Evolutionary conservation across 179 eudicot genomes (phyloP).

Genomic region (Actinidia chinensis): DNA sequence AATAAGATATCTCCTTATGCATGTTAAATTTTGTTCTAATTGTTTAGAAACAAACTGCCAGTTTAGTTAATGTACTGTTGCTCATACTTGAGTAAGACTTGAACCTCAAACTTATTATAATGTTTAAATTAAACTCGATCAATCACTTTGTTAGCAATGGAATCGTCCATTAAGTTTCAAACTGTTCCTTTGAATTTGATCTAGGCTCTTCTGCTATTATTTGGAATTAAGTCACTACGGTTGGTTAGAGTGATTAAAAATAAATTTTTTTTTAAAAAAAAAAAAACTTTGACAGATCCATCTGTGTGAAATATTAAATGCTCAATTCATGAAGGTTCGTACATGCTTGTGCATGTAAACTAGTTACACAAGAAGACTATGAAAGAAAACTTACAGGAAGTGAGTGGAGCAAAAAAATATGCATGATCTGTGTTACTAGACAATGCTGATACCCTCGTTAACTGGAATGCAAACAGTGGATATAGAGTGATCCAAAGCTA

Average conservation of each 20-base stretch:
- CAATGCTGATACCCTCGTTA: not conserved
- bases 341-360: not conserved
- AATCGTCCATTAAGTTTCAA: no score
- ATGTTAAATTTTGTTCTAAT: not conserved
- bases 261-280: not conserved
- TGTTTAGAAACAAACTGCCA: not conserved
- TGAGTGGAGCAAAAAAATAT: no score
- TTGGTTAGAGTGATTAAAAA: not conserved
- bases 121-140: no score
- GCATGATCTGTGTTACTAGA: no score
- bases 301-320: not conserved
- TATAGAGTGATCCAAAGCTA: no score
- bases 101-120: no score
- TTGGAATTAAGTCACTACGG: not conserved
- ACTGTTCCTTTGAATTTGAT: no score
- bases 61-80: not conserved
- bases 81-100: no score
- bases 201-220: not conserved
- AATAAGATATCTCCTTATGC: slow-evolving; percentile 4
- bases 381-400: no score
- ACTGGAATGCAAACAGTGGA: not conserved
- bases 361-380: not conserved
- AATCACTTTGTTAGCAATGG: no score
- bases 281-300: not conserved
- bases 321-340: not conserved